Evolutionary conservation across 495 filamentous ascomycete species (phyloP).

Genomic region (Xylaria cubensis): DNA sequence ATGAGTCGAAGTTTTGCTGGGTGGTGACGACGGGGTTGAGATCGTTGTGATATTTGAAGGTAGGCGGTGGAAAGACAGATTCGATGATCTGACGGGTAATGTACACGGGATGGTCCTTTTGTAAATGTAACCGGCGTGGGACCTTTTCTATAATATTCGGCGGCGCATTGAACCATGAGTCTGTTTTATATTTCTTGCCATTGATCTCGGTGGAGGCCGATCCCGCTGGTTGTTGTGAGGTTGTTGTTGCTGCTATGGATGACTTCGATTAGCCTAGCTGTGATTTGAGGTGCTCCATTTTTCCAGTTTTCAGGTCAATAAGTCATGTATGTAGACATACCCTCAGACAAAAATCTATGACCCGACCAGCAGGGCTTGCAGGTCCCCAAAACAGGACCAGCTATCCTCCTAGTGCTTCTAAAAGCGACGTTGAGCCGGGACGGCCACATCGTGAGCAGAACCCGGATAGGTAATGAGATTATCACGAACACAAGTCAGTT

Average conservation of each 20-base stretch:
- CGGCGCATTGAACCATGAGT: conserved; percentile 87
- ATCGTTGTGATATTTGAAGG: conserved; percentile 76
- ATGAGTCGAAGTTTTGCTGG: conserved; percentile 90
- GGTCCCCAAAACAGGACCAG: conserved; percentile 11
- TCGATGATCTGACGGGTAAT: conserved; percentile 94
- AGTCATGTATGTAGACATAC: conserved; percentile 24
- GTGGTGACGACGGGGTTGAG: conserved; percentile 87
- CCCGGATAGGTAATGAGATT: conserved; percentile 25
- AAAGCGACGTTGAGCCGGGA: conserved; percentile 30
- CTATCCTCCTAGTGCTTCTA: conserved; percentile 26
- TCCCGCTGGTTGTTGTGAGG: conserved; percentile 4
- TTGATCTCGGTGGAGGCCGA: conserved; percentile 58
- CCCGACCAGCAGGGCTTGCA: conserved; percentile 13
- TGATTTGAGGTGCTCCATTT: neutral
- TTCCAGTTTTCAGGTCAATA: neutral
- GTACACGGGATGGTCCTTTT: conserved; percentile 85
- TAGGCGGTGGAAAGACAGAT: conserved; percentile 77
- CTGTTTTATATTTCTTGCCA: conserved; percentile 67
- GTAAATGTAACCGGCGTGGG: conserved; percentile 78
- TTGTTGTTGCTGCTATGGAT: neutral
- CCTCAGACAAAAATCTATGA: conserved; percentile 27
- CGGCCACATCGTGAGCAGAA: conserved; percentile 35
- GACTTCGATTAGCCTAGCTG: conserved; percentile 9
- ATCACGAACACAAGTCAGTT: conserved; percentile 3
- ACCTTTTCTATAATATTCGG: conserved; percentile 74